Conservation (phyloP, 129 eudicot genomes). For the Chrysanthemum lavandulifolium region DNA sequence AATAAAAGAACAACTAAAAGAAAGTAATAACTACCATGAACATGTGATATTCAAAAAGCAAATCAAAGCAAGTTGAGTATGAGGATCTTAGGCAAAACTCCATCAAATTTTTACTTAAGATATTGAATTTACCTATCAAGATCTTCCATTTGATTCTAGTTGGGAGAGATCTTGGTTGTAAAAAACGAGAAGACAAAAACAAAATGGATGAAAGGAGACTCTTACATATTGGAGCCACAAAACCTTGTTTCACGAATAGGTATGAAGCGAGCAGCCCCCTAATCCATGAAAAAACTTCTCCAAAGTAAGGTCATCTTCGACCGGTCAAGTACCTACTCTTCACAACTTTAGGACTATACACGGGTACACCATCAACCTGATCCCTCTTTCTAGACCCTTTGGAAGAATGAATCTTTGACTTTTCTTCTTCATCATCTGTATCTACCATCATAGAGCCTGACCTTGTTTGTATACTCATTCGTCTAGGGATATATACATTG, state of each 20-base stretch:
- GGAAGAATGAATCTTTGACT: constrained; percentile 16
- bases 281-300: background rate
- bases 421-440: constrained; percentile 52
- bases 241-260: background rate
- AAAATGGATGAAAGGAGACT: constrained; percentile 13
- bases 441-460: constrained; percentile 36
- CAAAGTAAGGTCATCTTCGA: constrained; percentile 26
- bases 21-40: background rate
- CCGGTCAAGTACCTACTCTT: constrained; percentile 31
- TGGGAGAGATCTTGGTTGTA: background rate
- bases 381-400: constrained; percentile 28
- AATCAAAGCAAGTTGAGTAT: constrained; percentile 25
- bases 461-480: constrained; percentile 40
- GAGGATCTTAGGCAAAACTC: constrained; percentile 24
- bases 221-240: constrained; percentile 10
- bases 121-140: constrained; percentile 15
- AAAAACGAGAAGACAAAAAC: constrained; percentile 16
- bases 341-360: constrained; percentile 24
- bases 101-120: constrained; percentile 16
- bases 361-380: constrained; percentile 10
- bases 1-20: constrained; percentile 2
- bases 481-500: constrained; percentile 58
- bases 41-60: constrained; percentile 10
- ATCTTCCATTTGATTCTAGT: constrained; percentile 18
- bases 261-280: background rate